Percentiles rank a stretch among this genome's conserved stretches.
phyloP scores from a whole-genome alignment of 805 yeast species.

The Sungouiella thailandica region DNA sequence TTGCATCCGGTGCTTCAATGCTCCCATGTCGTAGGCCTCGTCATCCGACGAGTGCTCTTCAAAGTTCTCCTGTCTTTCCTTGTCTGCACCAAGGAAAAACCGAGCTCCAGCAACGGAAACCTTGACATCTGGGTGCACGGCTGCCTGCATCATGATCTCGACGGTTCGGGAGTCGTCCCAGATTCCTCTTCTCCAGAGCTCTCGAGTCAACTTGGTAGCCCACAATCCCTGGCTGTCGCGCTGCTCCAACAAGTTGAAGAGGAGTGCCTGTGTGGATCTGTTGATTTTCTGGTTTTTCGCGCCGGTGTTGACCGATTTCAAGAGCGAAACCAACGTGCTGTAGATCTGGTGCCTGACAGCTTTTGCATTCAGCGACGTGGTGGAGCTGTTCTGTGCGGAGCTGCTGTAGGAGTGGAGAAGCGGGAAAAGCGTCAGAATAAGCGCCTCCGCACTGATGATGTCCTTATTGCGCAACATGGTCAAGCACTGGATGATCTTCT shows the following conservation, averaged over 20 bases:
- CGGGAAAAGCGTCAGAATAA: conserved; percentile 87
- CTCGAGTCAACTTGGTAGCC: conserved; percentile 94
- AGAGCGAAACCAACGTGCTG: conserved; percentile 66
- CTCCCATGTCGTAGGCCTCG: conserved; percentile 63
- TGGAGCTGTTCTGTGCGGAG: conserved; percentile 26
- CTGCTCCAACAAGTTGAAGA: conserved; percentile 81
- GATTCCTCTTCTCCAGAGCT: conserved; percentile 94
- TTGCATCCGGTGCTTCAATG: conserved; percentile 74
- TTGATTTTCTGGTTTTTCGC: conserved; percentile 86
- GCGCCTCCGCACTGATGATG: conserved; percentile 68
- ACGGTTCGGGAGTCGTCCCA: conserved; percentile 98
- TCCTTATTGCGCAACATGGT: conserved; percentile 87
- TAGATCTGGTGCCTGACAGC: conserved; percentile 80
- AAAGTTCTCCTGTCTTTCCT: conserved; percentile 80
- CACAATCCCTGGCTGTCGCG: conserved; percentile 78
- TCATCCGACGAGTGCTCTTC: conserved; percentile 71
- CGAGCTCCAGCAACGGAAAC: conserved; percentile 85
- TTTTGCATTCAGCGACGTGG: conserved; percentile 64
- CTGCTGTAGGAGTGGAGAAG: conserved; percentile 61
- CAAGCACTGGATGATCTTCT: conserved; percentile 83
- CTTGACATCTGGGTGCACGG: conserved; percentile 80
- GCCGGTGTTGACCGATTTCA: conserved; percentile 83
- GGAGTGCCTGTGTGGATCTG: conserved; percentile 83
- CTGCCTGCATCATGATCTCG: conserved; percentile 96
- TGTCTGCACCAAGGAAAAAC: conserved; percentile 93